Conservation (phyloP, 495 filamentous ascomycete species). For the Tuber microsphaerosporum region DNA sequence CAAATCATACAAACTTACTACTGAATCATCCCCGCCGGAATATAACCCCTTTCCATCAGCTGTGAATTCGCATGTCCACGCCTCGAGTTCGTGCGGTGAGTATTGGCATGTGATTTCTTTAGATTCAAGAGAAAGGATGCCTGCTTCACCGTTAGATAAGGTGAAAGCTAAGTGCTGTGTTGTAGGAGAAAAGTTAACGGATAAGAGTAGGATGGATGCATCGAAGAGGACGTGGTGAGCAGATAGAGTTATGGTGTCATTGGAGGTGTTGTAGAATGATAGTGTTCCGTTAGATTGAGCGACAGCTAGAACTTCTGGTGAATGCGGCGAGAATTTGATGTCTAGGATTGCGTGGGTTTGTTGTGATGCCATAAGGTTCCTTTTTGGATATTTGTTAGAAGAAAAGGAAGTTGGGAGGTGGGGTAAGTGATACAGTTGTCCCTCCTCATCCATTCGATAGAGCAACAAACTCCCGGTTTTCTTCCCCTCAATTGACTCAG, state of each 20-base stretch:
- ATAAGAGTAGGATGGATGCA: constrained; percentile 57
- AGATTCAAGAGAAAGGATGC: constrained; percentile 42
- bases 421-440: background rate
- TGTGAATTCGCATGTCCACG: constrained; percentile 60
- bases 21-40: constrained; percentile 64
- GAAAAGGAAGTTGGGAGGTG: background rate
- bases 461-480: constrained; percentile 68
- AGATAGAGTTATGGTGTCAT: constrained; percentile 12
- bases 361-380: constrained; percentile 44
- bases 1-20: constrained; percentile 33
- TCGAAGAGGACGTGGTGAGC: constrained; percentile 44
- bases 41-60: constrained; percentile 45
- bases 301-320: constrained; percentile 54
- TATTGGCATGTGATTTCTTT: constrained; percentile 14
- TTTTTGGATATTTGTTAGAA: constrained; percentile 34
- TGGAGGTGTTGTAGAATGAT: constrained; percentile 52
- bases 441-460: constrained; percentile 45
- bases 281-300: constrained; percentile 68
- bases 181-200: constrained; percentile 63
- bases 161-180: constrained; percentile 55
- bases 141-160: constrained; percentile 58
- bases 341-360: constrained; percentile 68
- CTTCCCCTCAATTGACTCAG: constrained; percentile 39
- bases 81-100: constrained; percentile 51
- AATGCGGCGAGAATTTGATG: constrained; percentile 65